Evolutionary conservation across 1,284 basidiomycete species (phyloP).

Genomic region (Trametes versicolor): DNA sequence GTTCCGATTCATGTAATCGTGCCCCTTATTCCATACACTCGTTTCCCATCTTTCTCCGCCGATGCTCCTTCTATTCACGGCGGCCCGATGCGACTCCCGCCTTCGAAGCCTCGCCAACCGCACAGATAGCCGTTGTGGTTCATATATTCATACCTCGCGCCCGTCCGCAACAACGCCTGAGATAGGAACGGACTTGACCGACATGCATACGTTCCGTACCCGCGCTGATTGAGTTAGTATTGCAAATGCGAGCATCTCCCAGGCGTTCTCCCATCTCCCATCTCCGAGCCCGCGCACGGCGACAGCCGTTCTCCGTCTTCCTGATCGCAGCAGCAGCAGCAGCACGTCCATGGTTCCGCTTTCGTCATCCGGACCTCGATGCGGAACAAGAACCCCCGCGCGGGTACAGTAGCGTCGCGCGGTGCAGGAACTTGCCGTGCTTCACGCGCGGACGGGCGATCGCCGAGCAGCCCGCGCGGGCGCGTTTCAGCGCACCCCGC

Average conservation of each 20-base stretch:
- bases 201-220: background rate
- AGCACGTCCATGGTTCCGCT: background rate
- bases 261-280: background rate
- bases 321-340: constrained; percentile 1
- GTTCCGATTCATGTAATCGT: background rate
- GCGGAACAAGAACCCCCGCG: background rate
- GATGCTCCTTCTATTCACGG: background rate
- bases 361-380: background rate
- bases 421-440: background rate
- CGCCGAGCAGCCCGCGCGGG: constrained; percentile 4
- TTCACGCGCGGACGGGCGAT: background rate
- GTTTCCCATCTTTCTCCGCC: background rate
- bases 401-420: background rate
- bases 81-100: background rate
- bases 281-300: background rate
- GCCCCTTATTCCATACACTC: background rate
- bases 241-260: too few species aligned
- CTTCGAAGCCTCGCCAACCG: background rate
- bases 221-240: constrained; percentile 7
- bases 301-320: background rate
- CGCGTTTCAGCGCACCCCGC: background rate
- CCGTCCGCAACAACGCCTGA: background rate
- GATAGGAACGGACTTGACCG: background rate
- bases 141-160: background rate
- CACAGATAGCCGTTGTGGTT: too few species aligned